Percentiles rank a stretch among this genome's conserved stretches.
Conservation (phyloP, 148 eudicot genomes). For the Silene latifolia region DNA sequence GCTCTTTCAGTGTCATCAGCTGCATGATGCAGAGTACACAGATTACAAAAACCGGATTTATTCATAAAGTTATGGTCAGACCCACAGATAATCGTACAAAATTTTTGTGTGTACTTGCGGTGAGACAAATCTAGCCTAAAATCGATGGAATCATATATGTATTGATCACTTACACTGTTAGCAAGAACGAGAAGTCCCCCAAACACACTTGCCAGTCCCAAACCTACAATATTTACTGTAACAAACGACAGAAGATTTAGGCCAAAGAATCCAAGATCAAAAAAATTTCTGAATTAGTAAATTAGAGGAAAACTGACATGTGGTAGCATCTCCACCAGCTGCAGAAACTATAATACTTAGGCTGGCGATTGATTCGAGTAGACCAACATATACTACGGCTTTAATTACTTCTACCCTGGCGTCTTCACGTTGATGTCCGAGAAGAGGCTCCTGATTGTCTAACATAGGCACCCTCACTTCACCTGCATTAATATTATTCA, state of each 20-base stretch:
- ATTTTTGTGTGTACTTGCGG: no score
- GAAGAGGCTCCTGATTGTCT: constrained; percentile 5
- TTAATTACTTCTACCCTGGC: constrained; percentile 52
- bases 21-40: constrained; percentile 27
- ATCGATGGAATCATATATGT: background rate
- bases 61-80: no score
- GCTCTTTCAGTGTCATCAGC: constrained; percentile 46
- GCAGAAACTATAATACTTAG: constrained; percentile 75
- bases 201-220: constrained; percentile 74
- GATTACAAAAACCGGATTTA: background rate
- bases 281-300: background rate
- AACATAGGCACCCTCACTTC: constrained; percentile 14
- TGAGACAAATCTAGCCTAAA: no score
- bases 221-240: constrained; percentile 72
- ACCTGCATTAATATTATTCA: constrained; percentile 16
- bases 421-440: constrained; percentile 12
- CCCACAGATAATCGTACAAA: no score
- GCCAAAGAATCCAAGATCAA: background rate
- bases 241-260: constrained; percentile 3
- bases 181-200: constrained; percentile 69
- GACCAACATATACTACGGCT: constrained; percentile 83
- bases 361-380: constrained; percentile 71
- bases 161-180: constrained; percentile 54
- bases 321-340: constrained; percentile 72
- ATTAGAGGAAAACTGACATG: constrained; percentile 52